Conservation (phyloP, 495 filamentous ascomycete genomes). For the Bacidia gigantensis region DNA sequence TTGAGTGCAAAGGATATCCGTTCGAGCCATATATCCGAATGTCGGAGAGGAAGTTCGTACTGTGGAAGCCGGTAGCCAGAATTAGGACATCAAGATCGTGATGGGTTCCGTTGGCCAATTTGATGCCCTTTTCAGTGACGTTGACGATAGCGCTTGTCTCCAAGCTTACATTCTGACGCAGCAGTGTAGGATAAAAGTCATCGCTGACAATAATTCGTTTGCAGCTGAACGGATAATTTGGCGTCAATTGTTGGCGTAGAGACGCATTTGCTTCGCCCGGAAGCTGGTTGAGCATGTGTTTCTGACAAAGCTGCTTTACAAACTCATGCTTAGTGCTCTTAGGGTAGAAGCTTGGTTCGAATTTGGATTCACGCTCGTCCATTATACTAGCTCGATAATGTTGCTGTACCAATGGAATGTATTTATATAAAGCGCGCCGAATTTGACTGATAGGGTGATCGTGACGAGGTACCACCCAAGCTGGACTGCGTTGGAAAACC, state of each 20-base stretch:
- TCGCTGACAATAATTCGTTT: constrained; percentile 43
- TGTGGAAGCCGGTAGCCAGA: constrained; percentile 41
- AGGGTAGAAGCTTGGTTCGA: constrained; percentile 4
- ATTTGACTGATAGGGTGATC: constrained; percentile 38
- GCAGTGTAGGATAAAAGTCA: constrained; percentile 39
- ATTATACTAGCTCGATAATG: constrained; percentile 35
- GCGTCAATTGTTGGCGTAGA: constrained; percentile 26
- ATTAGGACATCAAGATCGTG: constrained; percentile 40
- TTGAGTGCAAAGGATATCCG: constrained; percentile 29
- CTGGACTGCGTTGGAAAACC: constrained; percentile 55
- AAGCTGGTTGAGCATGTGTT: constrained; percentile 5
- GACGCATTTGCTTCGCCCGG: background rate
- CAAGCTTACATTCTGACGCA: constrained; percentile 29
- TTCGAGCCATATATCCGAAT: constrained; percentile 36
- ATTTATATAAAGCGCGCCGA: constrained; percentile 30
- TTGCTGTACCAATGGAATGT: constrained; percentile 22
- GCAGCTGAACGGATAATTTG: constrained; percentile 39
- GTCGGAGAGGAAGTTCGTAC: constrained; percentile 40
- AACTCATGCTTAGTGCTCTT: background rate
- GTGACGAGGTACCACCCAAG: constrained; percentile 44
- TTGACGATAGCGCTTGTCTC: constrained; percentile 33
- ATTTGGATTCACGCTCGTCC: constrained; percentile 21
- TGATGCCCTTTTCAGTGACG: constrained; percentile 31
- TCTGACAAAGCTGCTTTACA: background rate
- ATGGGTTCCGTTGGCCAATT: constrained; percentile 25